Base-by-base conservation (phyloP, 441 rosid genomes). In the Hura crepitans region DNA sequence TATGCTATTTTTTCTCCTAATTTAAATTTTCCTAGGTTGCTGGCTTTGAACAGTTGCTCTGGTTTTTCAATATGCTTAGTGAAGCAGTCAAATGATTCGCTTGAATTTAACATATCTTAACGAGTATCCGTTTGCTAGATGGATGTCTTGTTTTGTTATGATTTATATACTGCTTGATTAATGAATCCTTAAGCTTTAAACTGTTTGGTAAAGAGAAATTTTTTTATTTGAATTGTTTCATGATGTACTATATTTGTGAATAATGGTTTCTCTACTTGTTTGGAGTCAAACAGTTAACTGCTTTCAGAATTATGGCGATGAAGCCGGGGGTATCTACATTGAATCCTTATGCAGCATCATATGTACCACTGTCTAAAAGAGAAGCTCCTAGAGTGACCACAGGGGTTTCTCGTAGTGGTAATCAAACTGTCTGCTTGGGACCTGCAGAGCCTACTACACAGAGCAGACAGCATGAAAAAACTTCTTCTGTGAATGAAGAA, bases 261-360 rank as follows among this genome's bases (percentile, higher is more conserved):
- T 57, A 15, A 25, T 13, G 30, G 6, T 10, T 55, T 42, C 30
- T 8, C 43, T n/a, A n/a, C n/a, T n/a, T n/a, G 25, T 39, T 60
- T 62, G 61, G 60, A 64, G 69, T 57, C 55, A 55, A 55, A 8
- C 47, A 68, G 74, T 43, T 30, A 27, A 35, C 20, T 54, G 18
- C 27, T 22, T 51, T 73, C 39, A 20, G 57, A 65, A 18, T 35
- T 30, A 56, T 72, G 75, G 72, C 74, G 57, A 90, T 93, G 98
- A 91, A 84, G 84, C 78, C 85, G 0, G 86, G 87, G 75, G 72
- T 73, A 46, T 89, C 94, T 77, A 78, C 82, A 18, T 78, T 93
- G 88, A 93, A 93, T 74, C 98, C 98, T 0, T 80, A 89, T 77
- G 98, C 98, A 31, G 85, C 95, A 37, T 77, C 93, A 20, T 93